A percentile compares a stretch with the other conserved stretches of the same genome.
Evolutionary conservation across 2,329 filamentous ascomycete genomes (phyloP).

Genomic region (Pleomassaria siparia): DNA sequence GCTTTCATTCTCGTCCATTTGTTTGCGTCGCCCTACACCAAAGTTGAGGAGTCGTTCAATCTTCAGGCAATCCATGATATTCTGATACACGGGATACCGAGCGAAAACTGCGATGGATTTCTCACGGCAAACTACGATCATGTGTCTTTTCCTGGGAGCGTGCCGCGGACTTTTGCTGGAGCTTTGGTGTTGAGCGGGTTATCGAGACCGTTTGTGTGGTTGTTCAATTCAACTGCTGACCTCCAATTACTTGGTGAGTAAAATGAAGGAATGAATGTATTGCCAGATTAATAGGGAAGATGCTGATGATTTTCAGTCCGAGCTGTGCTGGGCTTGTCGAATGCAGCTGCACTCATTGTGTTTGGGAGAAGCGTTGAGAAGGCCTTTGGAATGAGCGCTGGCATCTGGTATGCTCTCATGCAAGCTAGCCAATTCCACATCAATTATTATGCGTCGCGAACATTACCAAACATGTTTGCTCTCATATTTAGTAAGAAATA

Average conservation of each 20-base stretch:
- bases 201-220: conserved; percentile 64
- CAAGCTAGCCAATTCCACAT: conserved; percentile 88
- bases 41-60: conserved; percentile 98
- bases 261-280: not conserved
- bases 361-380: conserved; percentile 65
- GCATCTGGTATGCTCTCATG: conserved; percentile 77
- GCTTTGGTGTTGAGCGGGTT: conserved; percentile 73
- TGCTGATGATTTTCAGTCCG: conserved; percentile 56
- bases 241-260: conserved; percentile 57
- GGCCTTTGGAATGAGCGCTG: conserved; percentile 68
- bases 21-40: conserved; percentile 79
- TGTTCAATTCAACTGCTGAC: conserved; percentile 60
- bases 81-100: conserved; percentile 74
- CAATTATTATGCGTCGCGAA: conserved; percentile 87
- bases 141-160: conserved; percentile 83
- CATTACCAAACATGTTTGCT: conserved; percentile 95
- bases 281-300: not conserved
- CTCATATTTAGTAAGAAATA: conserved; percentile 73
- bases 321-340: conserved; percentile 74
- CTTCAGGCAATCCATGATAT: conserved; percentile 93
- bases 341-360: conserved; percentile 67
- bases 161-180: conserved; percentile 88
- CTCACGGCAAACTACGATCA: conserved; percentile 78
- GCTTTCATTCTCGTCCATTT: conserved; percentile 63
- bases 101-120: conserved; percentile 53